Evolutionary conservation across 768 basidiomycete genomes (phyloP).

Genomic region (Amyloporia xantha): DNA sequence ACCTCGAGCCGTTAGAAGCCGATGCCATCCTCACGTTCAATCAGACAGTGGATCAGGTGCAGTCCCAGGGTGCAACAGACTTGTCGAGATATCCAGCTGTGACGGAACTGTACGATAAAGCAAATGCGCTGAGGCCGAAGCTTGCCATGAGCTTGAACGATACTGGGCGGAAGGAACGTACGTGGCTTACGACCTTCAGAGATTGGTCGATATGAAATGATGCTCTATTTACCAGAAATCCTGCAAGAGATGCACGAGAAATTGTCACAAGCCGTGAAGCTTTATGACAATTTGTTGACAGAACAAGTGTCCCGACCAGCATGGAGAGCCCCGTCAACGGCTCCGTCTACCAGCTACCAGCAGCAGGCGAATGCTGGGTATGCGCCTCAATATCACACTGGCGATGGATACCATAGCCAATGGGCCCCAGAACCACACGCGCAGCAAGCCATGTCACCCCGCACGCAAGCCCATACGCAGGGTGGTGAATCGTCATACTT

Average conservation of each 20-base stretch:
- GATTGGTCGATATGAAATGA: no score
- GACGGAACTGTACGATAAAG: slow-evolving; percentile 78
- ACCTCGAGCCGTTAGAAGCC: slow-evolving; percentile 74
- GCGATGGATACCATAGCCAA: slow-evolving; percentile 10
- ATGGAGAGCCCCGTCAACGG: slow-evolving; percentile 41
- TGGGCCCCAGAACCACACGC: slow-evolving; percentile 13
- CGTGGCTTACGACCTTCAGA: no score
- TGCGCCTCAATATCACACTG: slow-evolving; percentile 16
- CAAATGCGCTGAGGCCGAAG: slow-evolving; percentile 72
- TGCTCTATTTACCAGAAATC: slow-evolving; percentile 52
- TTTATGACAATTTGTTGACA: slow-evolving; percentile 86
- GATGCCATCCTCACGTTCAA: slow-evolving; percentile 88
- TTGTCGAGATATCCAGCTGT: slow-evolving; percentile 79
- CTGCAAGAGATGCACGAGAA: slow-evolving; percentile 93
- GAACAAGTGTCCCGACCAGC: slow-evolving; percentile 71
- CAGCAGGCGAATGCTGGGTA: slow-evolving; percentile 24
- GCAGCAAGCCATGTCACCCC: slow-evolving; percentile 7
- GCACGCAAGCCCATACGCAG: slow-evolving; percentile 7
- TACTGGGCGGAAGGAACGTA: slow-evolving; percentile 79
- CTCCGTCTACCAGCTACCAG: slow-evolving; percentile 20
- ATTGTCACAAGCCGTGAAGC: slow-evolving; percentile 82
- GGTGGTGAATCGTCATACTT: slow-evolving; percentile 14
- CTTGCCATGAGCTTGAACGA: slow-evolving; percentile 81
- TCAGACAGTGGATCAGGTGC: slow-evolving; percentile 82
- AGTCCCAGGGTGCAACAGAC: slow-evolving; percentile 70